Evolutionary conservation across 805 yeast species (phyloP).

Genomic region (Blastobotrys parvus): DNA sequence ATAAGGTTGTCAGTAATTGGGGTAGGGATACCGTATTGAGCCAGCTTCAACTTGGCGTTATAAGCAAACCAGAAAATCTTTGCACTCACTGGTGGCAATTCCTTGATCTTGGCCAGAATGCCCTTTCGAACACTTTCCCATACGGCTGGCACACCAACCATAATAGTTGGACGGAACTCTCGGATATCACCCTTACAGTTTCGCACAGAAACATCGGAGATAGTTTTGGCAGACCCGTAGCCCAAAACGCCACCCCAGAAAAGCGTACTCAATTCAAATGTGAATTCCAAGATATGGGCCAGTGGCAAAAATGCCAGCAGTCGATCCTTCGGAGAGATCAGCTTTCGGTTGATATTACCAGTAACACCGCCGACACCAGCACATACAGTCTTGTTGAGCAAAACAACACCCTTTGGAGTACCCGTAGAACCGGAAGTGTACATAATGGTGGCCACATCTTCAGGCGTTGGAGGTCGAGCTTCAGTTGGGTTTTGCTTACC

Average conservation of each 20-base stretch:
- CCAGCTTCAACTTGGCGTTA: conserved; percentile 59
- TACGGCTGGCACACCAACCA: conserved; percentile 99
- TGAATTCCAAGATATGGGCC: conserved; percentile 93
- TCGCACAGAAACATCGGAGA: conserved; percentile 70
- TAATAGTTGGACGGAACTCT: conserved; percentile 80
- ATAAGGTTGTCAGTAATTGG: conserved; percentile 63
- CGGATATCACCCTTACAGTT: conserved; percentile 85
- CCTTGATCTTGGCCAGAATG: conserved; percentile 62
- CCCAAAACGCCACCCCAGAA: conserved; percentile 90
- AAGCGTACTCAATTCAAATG: conserved; percentile 68
- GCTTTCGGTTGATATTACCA: conserved; percentile 45
- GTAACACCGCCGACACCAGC: conserved; percentile 84
- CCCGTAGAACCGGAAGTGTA: conserved; percentile 86
- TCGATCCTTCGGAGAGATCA: conserved; percentile 53
- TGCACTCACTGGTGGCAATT: conserved; percentile 58
- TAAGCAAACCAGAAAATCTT: conserved; percentile 85
- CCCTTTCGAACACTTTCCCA: conserved; percentile 97
- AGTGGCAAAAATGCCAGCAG: conserved; percentile 85
- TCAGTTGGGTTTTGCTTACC: conserved; percentile 49
- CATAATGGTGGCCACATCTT: conserved; percentile 68
- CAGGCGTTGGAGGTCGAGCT: conserved; percentile 42
- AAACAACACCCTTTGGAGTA: conserved; percentile 74
- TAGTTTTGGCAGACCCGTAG: conserved; percentile 87
- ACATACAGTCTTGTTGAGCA: conserved; percentile 57
- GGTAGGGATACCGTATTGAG: conserved; percentile 65